These are phyloP conservation scores for Daedaleopsis sinensis DNA, from an alignment of 768 basidiomycete genomes.

Conservation along the genomic window DNA sequence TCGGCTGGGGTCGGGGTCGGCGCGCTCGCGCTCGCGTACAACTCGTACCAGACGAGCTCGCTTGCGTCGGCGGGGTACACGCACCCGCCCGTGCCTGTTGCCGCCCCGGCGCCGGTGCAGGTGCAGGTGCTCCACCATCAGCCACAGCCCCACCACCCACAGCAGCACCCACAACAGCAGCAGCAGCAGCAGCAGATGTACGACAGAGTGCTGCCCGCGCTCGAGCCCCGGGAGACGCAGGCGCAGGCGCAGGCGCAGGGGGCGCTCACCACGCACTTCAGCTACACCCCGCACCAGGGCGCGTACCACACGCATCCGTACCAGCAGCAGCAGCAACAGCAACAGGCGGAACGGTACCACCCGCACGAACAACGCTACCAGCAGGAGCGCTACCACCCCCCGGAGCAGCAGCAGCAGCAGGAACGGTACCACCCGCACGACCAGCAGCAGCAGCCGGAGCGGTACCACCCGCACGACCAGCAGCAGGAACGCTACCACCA, in stretches of 20 bases:
- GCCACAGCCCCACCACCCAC: slow-evolving; percentile 5
- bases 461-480: background rate
- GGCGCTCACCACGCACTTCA: background rate
- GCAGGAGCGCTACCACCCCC: no score
- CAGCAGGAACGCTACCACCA: background rate
- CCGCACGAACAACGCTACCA: no score
- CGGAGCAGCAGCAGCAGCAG: no score
- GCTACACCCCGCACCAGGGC: slow-evolving; percentile 3
- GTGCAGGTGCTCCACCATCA: background rate
- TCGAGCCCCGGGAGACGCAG: background rate
- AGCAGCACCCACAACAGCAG: background rate
- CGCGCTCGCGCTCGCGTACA: slow-evolving; percentile 4
- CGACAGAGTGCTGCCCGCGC: slow-evolving; percentile 12
- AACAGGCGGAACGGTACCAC: no score
- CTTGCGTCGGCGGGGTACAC: slow-evolving; percentile 19
- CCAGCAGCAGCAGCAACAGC: background rate
- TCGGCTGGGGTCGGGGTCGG: slow-evolving; percentile 2
- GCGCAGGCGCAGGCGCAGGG: background rate
- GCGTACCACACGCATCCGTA: background rate
- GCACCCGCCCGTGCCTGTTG: slow-evolving; percentile 14
- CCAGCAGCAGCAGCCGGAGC: no score
- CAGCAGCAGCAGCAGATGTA: slow-evolving; percentile 10
- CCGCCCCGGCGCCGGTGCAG: background rate
- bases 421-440: background rate
- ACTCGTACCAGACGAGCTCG: slow-evolving; percentile 19